A percentile compares a stretch with the other conserved stretches of the same genome.
These are phyloP conservation scores for Neopestalotiopsis sp. DNA, from an alignment of 2,329 filamentous ascomycete species.

Conservation along the genomic window DNA sequence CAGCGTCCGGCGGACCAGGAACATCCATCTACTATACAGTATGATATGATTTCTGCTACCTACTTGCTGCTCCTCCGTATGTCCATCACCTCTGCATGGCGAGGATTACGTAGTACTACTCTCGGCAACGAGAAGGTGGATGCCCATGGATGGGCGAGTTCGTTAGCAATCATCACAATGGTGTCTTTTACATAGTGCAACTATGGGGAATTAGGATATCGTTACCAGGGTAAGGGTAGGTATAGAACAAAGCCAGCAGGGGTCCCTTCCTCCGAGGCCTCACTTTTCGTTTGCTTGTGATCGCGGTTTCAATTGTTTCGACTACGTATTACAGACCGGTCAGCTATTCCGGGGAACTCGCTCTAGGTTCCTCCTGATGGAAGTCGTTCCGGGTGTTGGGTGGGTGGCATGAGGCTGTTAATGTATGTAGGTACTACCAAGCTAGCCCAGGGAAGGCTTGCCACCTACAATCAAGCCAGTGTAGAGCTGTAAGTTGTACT, in stretches of 20 bases:
- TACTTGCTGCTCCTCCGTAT: background rate
- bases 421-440: background rate
- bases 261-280: background rate
- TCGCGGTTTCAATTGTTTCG: background rate
- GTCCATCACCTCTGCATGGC: background rate
- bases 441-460: background rate
- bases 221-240: background rate
- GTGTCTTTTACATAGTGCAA: background rate
- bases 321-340: background rate
- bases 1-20: background rate
- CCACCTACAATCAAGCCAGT: too few species aligned
- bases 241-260: background rate
- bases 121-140: background rate
- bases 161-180: background rate
- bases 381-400: background rate
- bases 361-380: background rate
- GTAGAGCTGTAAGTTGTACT: background rate
- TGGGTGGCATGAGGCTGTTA: background rate
- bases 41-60: too few species aligned
- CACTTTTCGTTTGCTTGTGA: conserved; percentile 1
- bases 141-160: background rate
- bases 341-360: background rate
- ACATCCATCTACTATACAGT: background rate
- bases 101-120: background rate
- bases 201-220: background rate